phyloP scores from a whole-genome alignment of 805 yeast genomes.

The Komagataella ulmi region DNA sequence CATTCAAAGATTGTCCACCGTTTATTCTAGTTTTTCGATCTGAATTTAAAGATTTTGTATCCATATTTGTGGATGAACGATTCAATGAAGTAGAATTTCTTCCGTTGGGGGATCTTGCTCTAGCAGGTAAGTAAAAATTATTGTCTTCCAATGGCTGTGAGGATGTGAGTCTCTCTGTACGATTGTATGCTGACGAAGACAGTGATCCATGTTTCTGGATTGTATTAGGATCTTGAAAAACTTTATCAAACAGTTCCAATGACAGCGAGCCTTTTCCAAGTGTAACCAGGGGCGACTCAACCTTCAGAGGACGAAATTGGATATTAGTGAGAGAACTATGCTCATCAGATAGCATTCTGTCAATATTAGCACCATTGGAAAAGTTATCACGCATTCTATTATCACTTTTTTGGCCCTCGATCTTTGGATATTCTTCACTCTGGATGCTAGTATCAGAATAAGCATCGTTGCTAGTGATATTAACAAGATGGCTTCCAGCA shows the following conservation, averaged over 20 bases:
- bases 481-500: not conserved
- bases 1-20: not conserved
- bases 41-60: not conserved
- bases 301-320: slow-evolving; percentile 2
- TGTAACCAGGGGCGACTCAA: slow-evolving; percentile 31
- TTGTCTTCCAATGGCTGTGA: not conserved
- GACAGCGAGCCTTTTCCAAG: slow-evolving; percentile 35
- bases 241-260: slow-evolving; percentile 15
- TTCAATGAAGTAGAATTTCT: not conserved
- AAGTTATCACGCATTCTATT: not conserved
- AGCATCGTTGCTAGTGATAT: not conserved
- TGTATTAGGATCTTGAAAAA: not conserved
- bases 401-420: not conserved
- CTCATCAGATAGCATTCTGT: not conserved
- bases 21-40: not conserved
- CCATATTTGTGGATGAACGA: not conserved
- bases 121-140: not conserved
- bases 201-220: not conserved
- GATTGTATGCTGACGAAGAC: not conserved
- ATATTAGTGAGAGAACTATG: not conserved
- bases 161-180: not conserved
- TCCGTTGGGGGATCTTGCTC: not conserved
- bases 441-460: not conserved
- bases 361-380: not conserved
- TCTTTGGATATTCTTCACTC: not conserved